Conservation (phyloP, 2,329 filamentous ascomycete genomes). For the Epichloe festucae region DNA sequence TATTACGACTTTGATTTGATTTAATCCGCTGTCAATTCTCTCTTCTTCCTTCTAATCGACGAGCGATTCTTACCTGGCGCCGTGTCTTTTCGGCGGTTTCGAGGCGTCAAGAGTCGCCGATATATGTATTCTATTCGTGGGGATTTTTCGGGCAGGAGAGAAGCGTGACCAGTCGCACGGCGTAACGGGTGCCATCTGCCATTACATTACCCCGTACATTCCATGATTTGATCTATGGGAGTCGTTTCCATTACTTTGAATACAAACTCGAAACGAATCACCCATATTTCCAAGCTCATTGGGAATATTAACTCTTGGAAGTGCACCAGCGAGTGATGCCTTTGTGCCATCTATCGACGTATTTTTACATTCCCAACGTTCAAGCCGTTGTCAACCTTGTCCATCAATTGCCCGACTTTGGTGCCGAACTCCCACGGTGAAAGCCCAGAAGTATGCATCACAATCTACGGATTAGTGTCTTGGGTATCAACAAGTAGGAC, state of each 20-base stretch:
- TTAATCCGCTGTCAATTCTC: not conserved
- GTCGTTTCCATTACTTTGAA: not conserved
- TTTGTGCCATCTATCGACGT: too few species aligned
- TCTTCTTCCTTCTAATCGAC: not conserved
- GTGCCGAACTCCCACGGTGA: not conserved
- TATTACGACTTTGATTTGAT: constrained; percentile 8
- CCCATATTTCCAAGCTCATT: not conserved
- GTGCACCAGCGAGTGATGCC: too few species aligned
- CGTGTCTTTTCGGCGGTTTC: constrained; percentile 1
- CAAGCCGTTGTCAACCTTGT: too few species aligned
- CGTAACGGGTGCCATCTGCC: constrained; percentile 4
- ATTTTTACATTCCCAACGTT: too few species aligned
- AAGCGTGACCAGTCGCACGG: constrained; percentile 6
- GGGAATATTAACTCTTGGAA: too few species aligned
- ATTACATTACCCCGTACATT: not conserved
- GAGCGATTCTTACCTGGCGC: constrained; percentile 1
- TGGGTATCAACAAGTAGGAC: not conserved
- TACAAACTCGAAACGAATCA: not conserved
- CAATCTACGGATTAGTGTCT: not conserved
- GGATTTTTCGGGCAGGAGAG: not conserved
- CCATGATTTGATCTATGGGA: not conserved
- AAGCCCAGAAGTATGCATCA: not conserved
- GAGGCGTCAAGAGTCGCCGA: constrained; percentile 7
- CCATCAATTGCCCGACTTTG: not conserved
- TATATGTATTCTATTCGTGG: constrained; percentile 11